phyloP scores from a whole-genome alignment of 345 rosid genomes.

The Rhodamnia argentea region DNA sequence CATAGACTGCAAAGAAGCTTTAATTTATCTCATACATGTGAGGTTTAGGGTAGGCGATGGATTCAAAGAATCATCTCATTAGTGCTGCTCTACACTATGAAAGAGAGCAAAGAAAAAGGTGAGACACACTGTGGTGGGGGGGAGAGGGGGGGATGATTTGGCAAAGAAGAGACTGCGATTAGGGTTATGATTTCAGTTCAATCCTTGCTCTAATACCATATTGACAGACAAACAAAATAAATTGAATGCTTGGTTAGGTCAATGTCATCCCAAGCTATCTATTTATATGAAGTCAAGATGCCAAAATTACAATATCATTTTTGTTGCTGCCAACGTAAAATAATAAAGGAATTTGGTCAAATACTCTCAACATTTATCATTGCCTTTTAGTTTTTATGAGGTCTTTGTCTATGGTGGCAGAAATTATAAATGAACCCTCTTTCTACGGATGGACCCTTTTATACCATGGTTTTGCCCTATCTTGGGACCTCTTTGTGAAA shows the following conservation, averaged over 20 bases:
- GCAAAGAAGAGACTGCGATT: rapidly evolving
- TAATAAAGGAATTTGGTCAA: too few relatives aligned
- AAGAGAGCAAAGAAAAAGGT: not conserved
- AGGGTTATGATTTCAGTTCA: not conserved
- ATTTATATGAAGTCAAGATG: too few relatives aligned
- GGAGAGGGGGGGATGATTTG: rapidly evolving
- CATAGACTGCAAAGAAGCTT: not conserved
- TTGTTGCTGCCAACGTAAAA: too few relatives aligned
- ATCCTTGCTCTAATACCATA: too few relatives aligned
- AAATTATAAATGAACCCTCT: not conserved
- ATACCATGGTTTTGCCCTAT: not conserved
- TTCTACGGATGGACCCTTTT: not conserved
- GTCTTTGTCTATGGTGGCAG: not conserved
- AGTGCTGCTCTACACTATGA: not conserved
- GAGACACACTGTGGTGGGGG: not conserved
- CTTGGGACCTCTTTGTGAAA: not conserved
- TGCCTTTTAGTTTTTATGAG: not conserved
- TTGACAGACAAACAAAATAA: too few relatives aligned
- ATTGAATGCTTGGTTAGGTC: too few relatives aligned
- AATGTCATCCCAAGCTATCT: too few relatives aligned
- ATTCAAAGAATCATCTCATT: not conserved
- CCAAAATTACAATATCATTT: too few relatives aligned
- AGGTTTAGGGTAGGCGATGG: not conserved
- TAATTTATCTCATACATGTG: not conserved
- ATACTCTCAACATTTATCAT: not conserved